phyloP scores from a whole-genome alignment of 768 basidiomycete species.

The Floccularia luteovirens region DNA sequence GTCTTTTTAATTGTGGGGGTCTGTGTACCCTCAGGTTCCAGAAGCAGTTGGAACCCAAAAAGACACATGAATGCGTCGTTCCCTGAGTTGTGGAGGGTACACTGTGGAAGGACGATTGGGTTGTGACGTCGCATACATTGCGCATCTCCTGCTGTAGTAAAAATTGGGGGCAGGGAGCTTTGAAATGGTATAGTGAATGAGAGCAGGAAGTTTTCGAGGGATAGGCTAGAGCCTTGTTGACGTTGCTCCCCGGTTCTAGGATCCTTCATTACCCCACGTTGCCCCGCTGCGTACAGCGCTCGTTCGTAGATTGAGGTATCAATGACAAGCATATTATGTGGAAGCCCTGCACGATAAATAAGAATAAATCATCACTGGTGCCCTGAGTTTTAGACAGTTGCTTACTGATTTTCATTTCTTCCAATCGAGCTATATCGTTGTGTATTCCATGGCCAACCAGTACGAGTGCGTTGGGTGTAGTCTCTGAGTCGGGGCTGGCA shows the following conservation, averaged over 20 bases:
- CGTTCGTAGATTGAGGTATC: conserved; percentile 64
- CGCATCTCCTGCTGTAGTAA: conserved; percentile 6
- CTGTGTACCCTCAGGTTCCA: conserved; percentile 43
- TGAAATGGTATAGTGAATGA: conserved; percentile 39
- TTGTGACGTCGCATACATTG: conserved; percentile 7
- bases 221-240: conserved; percentile 43
- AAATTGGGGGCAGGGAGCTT: conserved; percentile 1
- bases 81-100: conserved; percentile 63
- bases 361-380: conserved; percentile 1
- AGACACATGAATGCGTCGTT: conserved; percentile 72
- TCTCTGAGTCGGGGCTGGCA: conserved; percentile 72
- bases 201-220: conserved; percentile 53
- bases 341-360: conserved; percentile 42
- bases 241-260: conserved; percentile 49
- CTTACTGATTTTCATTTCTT: conserved; percentile 80
- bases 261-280: conserved; percentile 55
- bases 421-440: conserved; percentile 52
- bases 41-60: conserved; percentile 59
- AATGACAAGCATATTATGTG: conserved; percentile 62
- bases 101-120: conserved; percentile 27
- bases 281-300: conserved; percentile 48
- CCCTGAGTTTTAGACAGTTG: conserved; percentile 1
- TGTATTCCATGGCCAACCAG: conserved; percentile 57
- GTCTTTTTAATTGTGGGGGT: conserved; percentile 25
- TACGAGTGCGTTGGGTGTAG: conserved; percentile 58